Evolutionary conservation across 805 yeast genomes (phyloP).

Genomic region (Yamadazyma akitaensis): DNA sequence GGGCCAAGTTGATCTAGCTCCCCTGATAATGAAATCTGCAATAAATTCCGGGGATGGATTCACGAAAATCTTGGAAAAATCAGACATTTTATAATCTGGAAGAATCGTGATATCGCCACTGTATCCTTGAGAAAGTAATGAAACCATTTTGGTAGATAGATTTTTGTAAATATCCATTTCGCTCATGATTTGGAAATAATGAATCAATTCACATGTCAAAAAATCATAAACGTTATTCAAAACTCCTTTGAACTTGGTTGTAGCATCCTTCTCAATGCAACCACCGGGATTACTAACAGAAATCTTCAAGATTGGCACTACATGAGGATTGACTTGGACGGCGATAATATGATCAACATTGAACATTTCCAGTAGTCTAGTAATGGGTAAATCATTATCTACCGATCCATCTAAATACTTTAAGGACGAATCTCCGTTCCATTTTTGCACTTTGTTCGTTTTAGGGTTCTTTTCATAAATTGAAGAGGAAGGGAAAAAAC

Average conservation of each 20-base stretch:
- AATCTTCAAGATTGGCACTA: constrained; percentile 76
- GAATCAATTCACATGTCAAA: constrained; percentile 68
- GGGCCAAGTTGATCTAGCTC: constrained; percentile 94
- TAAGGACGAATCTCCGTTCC: constrained; percentile 71
- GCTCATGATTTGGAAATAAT: constrained; percentile 65
- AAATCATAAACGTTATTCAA: constrained; percentile 56
- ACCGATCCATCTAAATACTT: constrained; percentile 96
- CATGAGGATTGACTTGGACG: constrained; percentile 96
- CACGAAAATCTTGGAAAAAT: constrained; percentile 59
- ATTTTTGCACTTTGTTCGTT: constrained; percentile 71
- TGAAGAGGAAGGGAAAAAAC: constrained; percentile 82
- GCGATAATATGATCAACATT: constrained; percentile 97
- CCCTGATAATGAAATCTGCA: constrained; percentile 66
- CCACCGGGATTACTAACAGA: constrained; percentile 70
- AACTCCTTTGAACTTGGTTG: constrained; percentile 51
- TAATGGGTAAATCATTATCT: constrained; percentile 87
- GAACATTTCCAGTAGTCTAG: constrained; percentile 91
- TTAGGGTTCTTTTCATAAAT: constrained; percentile 77
- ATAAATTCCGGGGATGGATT: constrained; percentile 83
- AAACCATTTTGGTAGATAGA: constrained; percentile 65
- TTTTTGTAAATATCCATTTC: constrained; percentile 79
- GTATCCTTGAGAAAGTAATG: constrained; percentile 80
- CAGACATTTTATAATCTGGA: constrained; percentile 64
- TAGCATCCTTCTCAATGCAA: constrained; percentile 57
- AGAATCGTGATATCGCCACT: constrained; percentile 92